phyloP scores from a whole-genome alignment of 768 basidiomycete genomes.

The Boletus coccyginus region DNA sequence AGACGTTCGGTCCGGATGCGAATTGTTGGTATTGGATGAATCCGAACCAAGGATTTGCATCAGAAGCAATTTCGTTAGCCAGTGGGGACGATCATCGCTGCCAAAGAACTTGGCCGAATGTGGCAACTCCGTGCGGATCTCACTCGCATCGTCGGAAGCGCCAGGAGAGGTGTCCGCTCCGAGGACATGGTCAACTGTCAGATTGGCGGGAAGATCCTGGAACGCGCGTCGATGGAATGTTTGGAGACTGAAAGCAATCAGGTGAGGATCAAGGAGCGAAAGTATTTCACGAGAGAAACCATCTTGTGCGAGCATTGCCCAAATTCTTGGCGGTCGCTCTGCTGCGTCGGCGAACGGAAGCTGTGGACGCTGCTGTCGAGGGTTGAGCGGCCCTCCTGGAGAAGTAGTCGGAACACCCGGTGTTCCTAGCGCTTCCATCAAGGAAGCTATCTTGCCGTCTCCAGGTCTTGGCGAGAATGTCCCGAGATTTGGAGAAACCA shows the following conservation, averaged over 20 bases:
- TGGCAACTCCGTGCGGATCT: not conserved
- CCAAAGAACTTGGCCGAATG: conserved; percentile 52
- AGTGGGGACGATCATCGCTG: conserved; percentile 69
- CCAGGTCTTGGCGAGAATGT: conserved; percentile 56
- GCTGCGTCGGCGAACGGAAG: conserved; percentile 15
- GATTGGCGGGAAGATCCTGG: conserved; percentile 50
- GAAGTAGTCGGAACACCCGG: conserved; percentile 10
- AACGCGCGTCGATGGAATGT: conserved; percentile 56
- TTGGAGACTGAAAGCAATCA: conserved; percentile 62
- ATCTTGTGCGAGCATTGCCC: conserved; percentile 55
- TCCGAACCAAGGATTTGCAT: conserved; percentile 69
- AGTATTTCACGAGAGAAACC: conserved; percentile 70
- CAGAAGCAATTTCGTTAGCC: conserved; percentile 74
- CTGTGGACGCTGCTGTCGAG: conserved; percentile 25
- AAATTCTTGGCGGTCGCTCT: conserved; percentile 38
- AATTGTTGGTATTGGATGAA: conserved; percentile 34
- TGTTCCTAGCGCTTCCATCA: conserved; percentile 44
- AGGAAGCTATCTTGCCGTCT: conserved; percentile 40
- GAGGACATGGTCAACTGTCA: conserved; percentile 47
- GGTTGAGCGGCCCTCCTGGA: conserved; percentile 24
- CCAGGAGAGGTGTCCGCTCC: conserved; percentile 24
- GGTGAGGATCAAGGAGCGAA: conserved; percentile 55
- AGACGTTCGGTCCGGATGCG: conserved; percentile 39
- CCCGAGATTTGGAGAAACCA: conserved; percentile 42
- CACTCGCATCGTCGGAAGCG: conserved; percentile 4